Evolutionary conservation across 148 eudicot genomes (phyloP).

Genomic region (Beta vulgaris): DNA sequence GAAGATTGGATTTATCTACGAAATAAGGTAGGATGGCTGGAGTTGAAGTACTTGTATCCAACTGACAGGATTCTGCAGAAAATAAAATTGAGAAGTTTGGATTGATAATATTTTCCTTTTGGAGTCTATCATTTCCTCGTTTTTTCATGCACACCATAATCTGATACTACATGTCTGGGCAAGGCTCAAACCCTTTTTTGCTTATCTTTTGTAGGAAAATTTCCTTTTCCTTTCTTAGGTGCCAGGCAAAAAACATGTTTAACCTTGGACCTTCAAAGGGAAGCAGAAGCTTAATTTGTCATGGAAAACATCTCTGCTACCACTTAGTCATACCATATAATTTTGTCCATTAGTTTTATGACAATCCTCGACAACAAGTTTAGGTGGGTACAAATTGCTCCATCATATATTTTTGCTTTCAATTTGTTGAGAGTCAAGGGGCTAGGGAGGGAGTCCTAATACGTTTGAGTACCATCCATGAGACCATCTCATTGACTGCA

Average conservation of each 20-base stretch:
- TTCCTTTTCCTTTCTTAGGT: neutral
- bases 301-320: neutral
- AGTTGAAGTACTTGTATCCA: too few relatives aligned
- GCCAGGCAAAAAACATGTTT: neutral
- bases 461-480: too few relatives aligned
- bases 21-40: too few relatives aligned
- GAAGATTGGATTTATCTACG: too few relatives aligned
- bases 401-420: neutral
- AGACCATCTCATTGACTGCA: too few relatives aligned
- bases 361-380: neutral
- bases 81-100: too few relatives aligned
- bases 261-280: too few relatives aligned
- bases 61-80: too few relatives aligned
- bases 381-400: neutral
- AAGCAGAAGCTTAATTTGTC: neutral
- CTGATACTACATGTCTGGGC: neutral
- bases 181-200: neutral
- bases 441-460: too few relatives aligned
- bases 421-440: neutral
- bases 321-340: neutral
- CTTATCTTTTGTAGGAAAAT: neutral
- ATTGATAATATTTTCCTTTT: too few relatives aligned
- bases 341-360: neutral
- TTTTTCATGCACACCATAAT: too few relatives aligned
- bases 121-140: too few relatives aligned